Base-by-base conservation (phyloP, 2,329 filamentous ascomycete species). In the Neofusicoccum laricinum region DNA sequence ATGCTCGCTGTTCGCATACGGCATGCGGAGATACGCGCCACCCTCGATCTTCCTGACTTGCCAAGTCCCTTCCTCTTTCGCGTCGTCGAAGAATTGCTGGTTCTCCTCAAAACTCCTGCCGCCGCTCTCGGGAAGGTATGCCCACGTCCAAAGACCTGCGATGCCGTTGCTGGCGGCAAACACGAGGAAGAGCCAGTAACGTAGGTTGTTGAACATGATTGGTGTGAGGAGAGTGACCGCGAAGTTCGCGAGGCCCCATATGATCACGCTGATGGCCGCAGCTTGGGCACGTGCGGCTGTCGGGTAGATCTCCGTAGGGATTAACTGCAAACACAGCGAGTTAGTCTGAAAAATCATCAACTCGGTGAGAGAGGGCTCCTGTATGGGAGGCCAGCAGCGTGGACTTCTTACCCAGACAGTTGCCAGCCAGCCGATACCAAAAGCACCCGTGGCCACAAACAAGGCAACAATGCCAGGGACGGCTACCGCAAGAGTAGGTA, bases 21-120 rank as follows among this genome's bases (percentile, higher is more conserved):
- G 76, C 76, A 83, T 73, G 63, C 74, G 77, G 58, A 71, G 75
- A 68, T 74, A 88, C 67, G 81, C 82, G 2, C 86, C 86, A 0
- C 79, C 79, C 41, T 79, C 76, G 6, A 88, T 82, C 66, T 80
- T 83, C 25, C 69, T 71, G 1, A 88, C 85, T 32, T 77, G 73
- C 85, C 86, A 88, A 3, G 76, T 82, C 3, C 79, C 78, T 2
- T 79, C 78, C 50, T 85, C 77, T 49, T 74, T 76, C 2, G 85
- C 85, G 65, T 81, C 79, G 59, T 79, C 76, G 69, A 87, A 88
- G 73, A 86, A 87, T 61, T 81, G 76, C 70, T 85, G 83, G 66
- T 87, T 88, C 68, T 86, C 85, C 66, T 87, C 85, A 66, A 87
- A 88, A 55, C 80, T 83, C 30, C 86, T 71, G 0, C 85, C 84